Base-by-base conservation (phyloP, 495 filamentous ascomycete genomes). In the Aspergillus carlsbadensis region DNA sequence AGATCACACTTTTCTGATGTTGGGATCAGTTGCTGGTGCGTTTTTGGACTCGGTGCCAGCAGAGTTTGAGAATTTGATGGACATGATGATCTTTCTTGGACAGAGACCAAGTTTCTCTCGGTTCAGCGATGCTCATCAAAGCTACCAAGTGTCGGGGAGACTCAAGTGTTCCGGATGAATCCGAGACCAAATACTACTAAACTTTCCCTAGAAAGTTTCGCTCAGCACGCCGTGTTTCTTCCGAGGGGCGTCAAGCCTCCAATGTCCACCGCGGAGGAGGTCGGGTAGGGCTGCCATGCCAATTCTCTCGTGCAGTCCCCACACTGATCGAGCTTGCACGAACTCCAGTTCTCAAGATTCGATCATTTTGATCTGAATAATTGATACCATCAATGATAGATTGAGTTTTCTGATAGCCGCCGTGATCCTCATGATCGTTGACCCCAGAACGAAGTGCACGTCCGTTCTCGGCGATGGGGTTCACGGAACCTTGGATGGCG, bases 241-340 rank as follows among this genome's bases (percentile, higher is more conserved):
- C 33, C 46, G 20, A 40, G 35, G 41, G 15, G 49, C 35, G 37
- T 52, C 45, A 21, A 39, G 36, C 11, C 36, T 39, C 36, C 3
- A 39, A 21, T 20, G 40, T 5, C n/a, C 6, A 35, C 14, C 13
- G 1, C 1, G 34, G 37, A 29, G 37, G 21, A 20, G 24, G 24
- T 20, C 15, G 36, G 48, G 35, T 51, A 51, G 48, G 47, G 47
- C 47, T 39, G 47, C 47, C 31, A 20, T 29, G 26, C 26, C 26
- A 29, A 29, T 29, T 29, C 46, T 14, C 10, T 14, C 36, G 13
- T 13, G n/a, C 29, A 8, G 44, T 33, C 47, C 36, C 33, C 33
- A 50, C 18, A 50, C 18, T 14, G 47, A 24, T 33, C 36, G 40
- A n/a, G 33, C 33, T 13, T 21, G 15, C 26, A 7, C 21, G 47